phyloP scores from a whole-genome alignment of 176 grass and related monocot genomes.

The Leersia perrieri region DNA sequence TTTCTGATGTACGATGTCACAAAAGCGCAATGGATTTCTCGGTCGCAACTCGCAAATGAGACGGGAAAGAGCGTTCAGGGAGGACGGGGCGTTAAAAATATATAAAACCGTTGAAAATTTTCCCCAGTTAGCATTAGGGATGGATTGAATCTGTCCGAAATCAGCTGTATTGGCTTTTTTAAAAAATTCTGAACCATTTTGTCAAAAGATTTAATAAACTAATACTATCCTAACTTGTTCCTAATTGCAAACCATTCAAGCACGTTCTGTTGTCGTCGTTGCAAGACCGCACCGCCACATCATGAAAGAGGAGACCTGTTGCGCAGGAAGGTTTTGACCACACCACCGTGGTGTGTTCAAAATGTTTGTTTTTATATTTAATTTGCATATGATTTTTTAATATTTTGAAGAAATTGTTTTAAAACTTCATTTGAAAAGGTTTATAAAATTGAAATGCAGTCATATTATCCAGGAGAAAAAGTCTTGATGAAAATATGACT shows the following conservation, averaged over 20 bases:
- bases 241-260: too few species aligned
- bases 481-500: neutral
- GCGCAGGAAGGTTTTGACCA: too few species aligned
- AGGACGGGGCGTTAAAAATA: neutral
- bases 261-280: too few species aligned
- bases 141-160: neutral
- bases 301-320: too few species aligned
- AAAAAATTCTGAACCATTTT: neutral
- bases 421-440: neutral
- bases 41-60: neutral
- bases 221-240: too few species aligned
- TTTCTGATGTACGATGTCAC: neutral
- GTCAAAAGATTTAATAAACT: neutral
- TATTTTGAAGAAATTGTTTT: neutral
- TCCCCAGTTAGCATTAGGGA: neutral
- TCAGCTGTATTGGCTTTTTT: neutral
- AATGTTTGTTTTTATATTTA: neutral
- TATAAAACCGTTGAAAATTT: neutral
- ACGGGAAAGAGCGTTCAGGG: neutral
- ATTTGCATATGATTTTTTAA: neutral
- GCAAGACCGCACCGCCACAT: too few species aligned
- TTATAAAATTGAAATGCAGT: neutral
- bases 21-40: neutral
- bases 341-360: neutral
- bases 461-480: neutral